Conservation (phyloP, 2,329 filamentous ascomycete species). For the Ophiostoma perfectum region DNA sequence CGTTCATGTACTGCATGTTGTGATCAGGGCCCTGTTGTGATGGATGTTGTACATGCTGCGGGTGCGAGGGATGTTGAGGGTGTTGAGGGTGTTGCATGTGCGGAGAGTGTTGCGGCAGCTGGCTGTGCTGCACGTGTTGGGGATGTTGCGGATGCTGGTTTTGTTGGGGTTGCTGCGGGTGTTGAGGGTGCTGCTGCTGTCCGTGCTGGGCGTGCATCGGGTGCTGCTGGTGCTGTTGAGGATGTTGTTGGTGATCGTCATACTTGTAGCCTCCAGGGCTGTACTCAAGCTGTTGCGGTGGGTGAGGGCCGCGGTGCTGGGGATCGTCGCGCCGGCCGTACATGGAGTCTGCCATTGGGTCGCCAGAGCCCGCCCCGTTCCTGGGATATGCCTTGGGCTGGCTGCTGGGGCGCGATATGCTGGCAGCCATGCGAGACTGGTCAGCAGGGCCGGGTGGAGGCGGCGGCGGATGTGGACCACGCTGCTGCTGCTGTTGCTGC, state of each 20-base stretch:
- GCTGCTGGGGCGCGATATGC: constrained; percentile 45
- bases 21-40: constrained; percentile 28
- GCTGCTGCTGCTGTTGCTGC: constrained; percentile 37
- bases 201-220: constrained; percentile 24
- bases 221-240: constrained; percentile 36
- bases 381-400: constrained; percentile 46
- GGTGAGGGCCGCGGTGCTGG: constrained; percentile 34
- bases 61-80: constrained; percentile 9
- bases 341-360: constrained; percentile 28
- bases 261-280: constrained; percentile 50
- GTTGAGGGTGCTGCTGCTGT: constrained; percentile 37
- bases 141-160: background rate
- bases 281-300: constrained; percentile 41
- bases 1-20: constrained; percentile 13
- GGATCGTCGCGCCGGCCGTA: constrained; percentile 46
- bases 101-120: constrained; percentile 7
- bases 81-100: constrained; percentile 13
- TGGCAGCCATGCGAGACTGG: constrained; percentile 34
- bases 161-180: background rate
- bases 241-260: constrained; percentile 39
- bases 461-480: constrained; percentile 44
- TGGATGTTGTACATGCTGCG: constrained; percentile 36
- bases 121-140: background rate
- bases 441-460: constrained; percentile 43
- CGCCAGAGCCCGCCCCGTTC: constrained; percentile 33